Conservation (phyloP, 176 grass and related monocot species). For the Pontederia crassipes region DNA sequence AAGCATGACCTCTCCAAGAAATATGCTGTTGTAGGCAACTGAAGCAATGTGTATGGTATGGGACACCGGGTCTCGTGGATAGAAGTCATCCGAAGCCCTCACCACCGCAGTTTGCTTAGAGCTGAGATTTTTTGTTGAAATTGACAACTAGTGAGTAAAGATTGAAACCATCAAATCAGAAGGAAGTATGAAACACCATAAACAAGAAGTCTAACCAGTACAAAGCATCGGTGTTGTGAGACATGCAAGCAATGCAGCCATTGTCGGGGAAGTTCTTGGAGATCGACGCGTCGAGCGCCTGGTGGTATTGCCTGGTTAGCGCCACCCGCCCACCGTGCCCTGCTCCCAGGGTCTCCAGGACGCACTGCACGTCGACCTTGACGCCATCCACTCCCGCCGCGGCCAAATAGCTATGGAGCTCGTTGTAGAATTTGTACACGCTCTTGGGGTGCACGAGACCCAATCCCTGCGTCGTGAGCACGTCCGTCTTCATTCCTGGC, state of each 20-base stretch:
- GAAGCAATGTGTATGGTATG: conserved; percentile 93
- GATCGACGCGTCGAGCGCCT: conserved; percentile 74
- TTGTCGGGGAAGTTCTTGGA: conserved; percentile 81
- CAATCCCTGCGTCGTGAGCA: conserved; percentile 70
- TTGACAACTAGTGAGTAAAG: background rate
- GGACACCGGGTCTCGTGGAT: conserved; percentile 61
- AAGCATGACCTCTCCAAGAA: conserved; percentile 95
- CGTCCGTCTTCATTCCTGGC: conserved; percentile 65
- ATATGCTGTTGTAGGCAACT: conserved; percentile 89
- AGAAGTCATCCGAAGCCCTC: conserved; percentile 93
- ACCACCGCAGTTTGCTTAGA: conserved; percentile 91
- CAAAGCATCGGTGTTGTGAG: conserved; percentile 83
- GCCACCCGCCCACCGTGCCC: conserved; percentile 65
- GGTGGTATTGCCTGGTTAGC: conserved; percentile 69
- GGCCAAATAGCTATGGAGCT: conserved; percentile 76
- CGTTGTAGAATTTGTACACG: conserved; percentile 91
- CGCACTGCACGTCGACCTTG: conserved; percentile 91
- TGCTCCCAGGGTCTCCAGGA: conserved; percentile 78
- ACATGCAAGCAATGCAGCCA: conserved; percentile 97
- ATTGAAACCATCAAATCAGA: background rate
- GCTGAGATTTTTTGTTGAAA: conserved; percentile 21
- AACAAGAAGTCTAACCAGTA: conserved; percentile 44
- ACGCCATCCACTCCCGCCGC: conserved; percentile 73
- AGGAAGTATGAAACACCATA: background rate
- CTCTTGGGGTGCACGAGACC: conserved; percentile 73